phyloP scores from a whole-genome alignment of 257 asterid genomes.

The Lycium ferocissimum region DNA sequence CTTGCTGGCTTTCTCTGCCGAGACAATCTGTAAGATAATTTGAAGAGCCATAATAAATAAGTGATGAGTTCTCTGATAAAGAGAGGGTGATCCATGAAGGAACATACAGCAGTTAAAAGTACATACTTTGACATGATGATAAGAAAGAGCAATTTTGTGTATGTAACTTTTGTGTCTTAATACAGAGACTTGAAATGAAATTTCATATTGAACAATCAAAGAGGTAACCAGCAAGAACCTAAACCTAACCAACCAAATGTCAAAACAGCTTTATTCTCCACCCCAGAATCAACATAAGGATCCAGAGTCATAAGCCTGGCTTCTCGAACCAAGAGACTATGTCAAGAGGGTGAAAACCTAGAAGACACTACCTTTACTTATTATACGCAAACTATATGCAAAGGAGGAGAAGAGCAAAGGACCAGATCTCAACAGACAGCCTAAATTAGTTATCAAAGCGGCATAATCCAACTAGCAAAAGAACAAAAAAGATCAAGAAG shows the following conservation, averaged over 20 bases:
- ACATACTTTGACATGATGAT: background rate
- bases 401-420: background rate
- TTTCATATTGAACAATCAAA: no score
- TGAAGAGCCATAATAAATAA: background rate
- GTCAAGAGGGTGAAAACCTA: background rate
- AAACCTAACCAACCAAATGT: no score
- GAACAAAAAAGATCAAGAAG: background rate
- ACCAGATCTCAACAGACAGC: background rate
- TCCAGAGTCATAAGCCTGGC: no score
- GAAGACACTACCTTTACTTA: background rate
- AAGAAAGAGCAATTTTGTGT: background rate
- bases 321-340: no score
- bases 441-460: background rate
- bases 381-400: background rate
- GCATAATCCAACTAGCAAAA: background rate
- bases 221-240: no score
- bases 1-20: slow-evolving; percentile 76
- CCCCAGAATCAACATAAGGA: no score
- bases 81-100: background rate
- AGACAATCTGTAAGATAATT: slow-evolving; percentile 63
- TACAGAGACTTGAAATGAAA: background rate
- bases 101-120: background rate
- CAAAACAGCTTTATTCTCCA: no score
- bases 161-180: background rate
- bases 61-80: background rate